These are phyloP conservation scores for Spatholobus suberectus DNA, from an alignment of 306 rosid genomes.

Conservation along the genomic window DNA sequence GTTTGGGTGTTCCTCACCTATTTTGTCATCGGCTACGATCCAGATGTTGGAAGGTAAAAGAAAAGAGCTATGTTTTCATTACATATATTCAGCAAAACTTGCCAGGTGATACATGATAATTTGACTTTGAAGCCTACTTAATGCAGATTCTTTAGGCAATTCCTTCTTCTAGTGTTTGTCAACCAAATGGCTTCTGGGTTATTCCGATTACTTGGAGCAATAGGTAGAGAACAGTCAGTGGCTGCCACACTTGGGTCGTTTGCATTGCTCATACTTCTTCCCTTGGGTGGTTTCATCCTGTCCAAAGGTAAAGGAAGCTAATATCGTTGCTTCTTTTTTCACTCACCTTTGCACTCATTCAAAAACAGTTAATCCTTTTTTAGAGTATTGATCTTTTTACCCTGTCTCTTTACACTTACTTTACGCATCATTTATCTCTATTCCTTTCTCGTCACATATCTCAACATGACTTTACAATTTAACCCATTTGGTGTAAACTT, in stretches of 20 bases:
- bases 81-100: background rate
- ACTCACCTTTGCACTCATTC: too few species aligned
- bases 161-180: conserved; percentile 45
- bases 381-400: too few species aligned
- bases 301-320: too few species aligned
- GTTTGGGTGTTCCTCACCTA: conserved; percentile 55
- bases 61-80: background rate
- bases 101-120: too few species aligned
- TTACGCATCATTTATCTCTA: too few species aligned
- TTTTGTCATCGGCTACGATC: conserved; percentile 57
- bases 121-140: background rate
- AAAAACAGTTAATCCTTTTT: too few species aligned
- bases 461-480: too few species aligned
- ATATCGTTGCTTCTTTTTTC: too few species aligned
- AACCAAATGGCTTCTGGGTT: conserved; percentile 57
- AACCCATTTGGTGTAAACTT: too few species aligned
- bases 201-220: conserved; percentile 51
- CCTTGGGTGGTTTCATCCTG: too few species aligned
- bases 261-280: conserved; percentile 28
- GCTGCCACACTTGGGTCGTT: conserved; percentile 51
- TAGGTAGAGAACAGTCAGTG: conserved; percentile 51
- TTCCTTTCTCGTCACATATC: too few species aligned
- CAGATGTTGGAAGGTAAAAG: conserved; percentile 45
- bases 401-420: too few species aligned
- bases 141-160: conserved; percentile 59